These are phyloP conservation scores for Eucalyptus sp. DNA, from an alignment of 345 rosid genomes.

Conservation along the genomic window DNA sequence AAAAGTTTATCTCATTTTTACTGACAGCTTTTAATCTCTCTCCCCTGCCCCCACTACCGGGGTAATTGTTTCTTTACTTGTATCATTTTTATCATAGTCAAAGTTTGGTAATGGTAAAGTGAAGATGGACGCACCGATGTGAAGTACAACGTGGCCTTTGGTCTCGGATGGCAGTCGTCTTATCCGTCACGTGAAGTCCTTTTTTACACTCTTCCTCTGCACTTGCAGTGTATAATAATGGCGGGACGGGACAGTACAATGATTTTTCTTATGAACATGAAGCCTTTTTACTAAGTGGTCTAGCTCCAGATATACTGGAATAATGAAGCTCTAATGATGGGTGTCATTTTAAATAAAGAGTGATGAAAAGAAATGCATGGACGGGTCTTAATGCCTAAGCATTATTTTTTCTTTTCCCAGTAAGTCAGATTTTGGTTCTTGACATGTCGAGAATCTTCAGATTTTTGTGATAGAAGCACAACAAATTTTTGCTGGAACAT, in stretches of 20 bases:
- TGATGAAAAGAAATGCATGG: no score
- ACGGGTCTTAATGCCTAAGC: no score
- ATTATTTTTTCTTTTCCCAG: no score
- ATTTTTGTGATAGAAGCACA: not conserved
- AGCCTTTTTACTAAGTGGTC: not conserved
- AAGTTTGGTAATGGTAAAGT: not conserved
- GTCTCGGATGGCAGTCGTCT: not conserved
- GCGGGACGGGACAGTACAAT: no score
- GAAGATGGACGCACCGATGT: not conserved
- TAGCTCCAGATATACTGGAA: no score
- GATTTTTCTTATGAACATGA: not conserved
- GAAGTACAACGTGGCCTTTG: not conserved
- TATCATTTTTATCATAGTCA: no score
- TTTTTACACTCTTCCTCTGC: no score
- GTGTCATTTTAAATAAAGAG: no score
- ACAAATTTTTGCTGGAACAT: no score
- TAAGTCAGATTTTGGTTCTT: no score
- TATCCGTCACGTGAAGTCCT: not conserved
- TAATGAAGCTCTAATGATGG: fast-evolving
- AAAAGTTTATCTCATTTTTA: not conserved
- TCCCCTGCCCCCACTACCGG: fast-evolving
- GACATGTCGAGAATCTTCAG: no score
- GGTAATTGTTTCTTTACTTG: not conserved
- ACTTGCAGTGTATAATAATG: no score
- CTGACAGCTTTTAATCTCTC: not conserved